Base-by-base conservation (phyloP, 1,284 basidiomycete genomes). In the Cutaneotrichosporon cutaneum region DNA sequence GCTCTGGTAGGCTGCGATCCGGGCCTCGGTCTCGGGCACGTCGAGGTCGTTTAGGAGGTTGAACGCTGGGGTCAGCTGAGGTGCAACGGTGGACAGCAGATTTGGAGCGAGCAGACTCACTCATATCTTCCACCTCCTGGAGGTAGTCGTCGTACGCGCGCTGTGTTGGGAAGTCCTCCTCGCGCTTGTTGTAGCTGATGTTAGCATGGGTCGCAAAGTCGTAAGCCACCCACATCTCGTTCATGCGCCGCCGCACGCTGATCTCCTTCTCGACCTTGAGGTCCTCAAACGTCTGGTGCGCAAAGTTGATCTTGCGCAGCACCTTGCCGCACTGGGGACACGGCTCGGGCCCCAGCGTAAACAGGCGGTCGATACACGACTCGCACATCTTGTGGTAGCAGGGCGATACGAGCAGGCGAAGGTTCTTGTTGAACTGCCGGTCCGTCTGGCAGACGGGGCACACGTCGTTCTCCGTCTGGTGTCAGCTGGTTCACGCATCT, bases 341-440 rank as follows among this genome's bases (percentile, higher is more conserved):
- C 8, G 93, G 92, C 14, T 93, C 94, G 0, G 96, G 95, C 4
- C 96, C 95, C 2, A 98, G 85, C 1, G 93, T 94, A 77, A 96
- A 99, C 52, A 99, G 80, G 9, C 94, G 87, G 78, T 99, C 96
- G 72, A 99, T 97, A 77, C 96, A 99, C 2, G 90, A 92, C 82
- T 96, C 94, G 80, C 94, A 92, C 94, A 98, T 95, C 84, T 97
- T 97, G 82, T 99, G 96, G 80, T 98, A 99, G 79, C 96, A 99
- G 32, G 91, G 86, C 73, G 93, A 94, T 65, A 99, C 94, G 60
- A 99, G 85, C 52, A 99, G 83, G 47, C 95, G 87, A 27, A 99
- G 83, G 72, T 94, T 93, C 16, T 94, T 93, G 73, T 98, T 97
- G 65, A 98, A 83, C 77, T 96, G 98, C 61, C 96, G 83, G 76